Evolutionary conservation across 345 rosid species (phyloP).

Genomic region (Eutrema heterophyllum): DNA sequence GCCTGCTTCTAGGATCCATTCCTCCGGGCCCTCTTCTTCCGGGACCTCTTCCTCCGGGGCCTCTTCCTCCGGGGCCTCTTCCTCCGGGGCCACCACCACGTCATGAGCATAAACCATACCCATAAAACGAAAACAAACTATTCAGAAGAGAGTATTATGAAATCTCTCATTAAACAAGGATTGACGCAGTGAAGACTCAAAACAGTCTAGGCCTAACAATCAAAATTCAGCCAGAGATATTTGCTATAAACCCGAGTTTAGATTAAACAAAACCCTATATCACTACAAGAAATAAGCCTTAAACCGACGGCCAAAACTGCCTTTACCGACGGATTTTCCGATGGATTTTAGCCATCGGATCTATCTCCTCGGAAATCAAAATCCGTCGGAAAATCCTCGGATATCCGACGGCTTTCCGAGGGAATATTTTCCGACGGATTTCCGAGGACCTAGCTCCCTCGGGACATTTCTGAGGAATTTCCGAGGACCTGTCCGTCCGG

Average conservation of each 20-base stretch:
- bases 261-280: background rate
- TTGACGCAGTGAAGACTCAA: background rate
- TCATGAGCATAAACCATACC: constrained; percentile 16
- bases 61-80: constrained; percentile 41
- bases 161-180: background rate
- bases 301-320: no score
- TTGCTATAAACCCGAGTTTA: background rate
- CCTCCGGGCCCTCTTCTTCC: constrained; percentile 37
- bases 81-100: constrained; percentile 43
- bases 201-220: background rate
- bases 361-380: no score
- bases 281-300: no score
- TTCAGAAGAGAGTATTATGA: background rate
- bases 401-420: no score
- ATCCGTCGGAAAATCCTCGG: no score
- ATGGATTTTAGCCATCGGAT: no score
- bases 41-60: background rate
- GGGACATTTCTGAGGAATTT: no score
- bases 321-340: no score
- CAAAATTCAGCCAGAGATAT: background rate
- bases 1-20: no score
- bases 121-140: background rate
- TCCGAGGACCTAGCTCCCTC: no score
- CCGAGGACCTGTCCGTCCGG: no score
- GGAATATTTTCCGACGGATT: no score